phyloP scores from a whole-genome alignment of 225 moss, liverwort and hornwort species.

The Asterella californica region DNA sequence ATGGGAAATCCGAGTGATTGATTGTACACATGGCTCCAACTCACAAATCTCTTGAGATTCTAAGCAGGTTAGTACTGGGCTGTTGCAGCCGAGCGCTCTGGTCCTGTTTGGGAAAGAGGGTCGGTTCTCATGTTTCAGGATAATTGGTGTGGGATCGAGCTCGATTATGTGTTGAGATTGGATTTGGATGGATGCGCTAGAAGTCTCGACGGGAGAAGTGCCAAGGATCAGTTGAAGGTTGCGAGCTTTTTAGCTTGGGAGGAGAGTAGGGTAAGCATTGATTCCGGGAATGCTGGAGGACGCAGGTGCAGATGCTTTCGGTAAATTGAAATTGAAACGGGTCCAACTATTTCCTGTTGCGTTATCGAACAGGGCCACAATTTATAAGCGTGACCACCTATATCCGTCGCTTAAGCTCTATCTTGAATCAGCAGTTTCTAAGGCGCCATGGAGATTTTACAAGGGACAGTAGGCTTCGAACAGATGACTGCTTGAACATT shows the following conservation, averaged over 20 bases:
- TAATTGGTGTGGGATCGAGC: neutral
- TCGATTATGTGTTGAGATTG: neutral
- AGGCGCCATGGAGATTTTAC: neutral
- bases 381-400: too few relatives aligned
- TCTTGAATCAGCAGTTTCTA: neutral
- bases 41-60: constrained; percentile 26
- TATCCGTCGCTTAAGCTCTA: neutral
- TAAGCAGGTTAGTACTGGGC: constrained; percentile 15
- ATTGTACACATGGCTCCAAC: constrained; percentile 31
- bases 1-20: constrained; percentile 4
- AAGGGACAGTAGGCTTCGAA: neutral
- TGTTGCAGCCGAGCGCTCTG: neutral
- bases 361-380: neutral
- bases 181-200: neutral
- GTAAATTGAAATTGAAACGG: neutral
- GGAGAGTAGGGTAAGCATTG: neutral
- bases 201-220: neutral
- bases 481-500: neutral
- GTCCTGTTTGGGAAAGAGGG: neutral
- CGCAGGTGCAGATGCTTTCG: neutral
- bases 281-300: neutral
- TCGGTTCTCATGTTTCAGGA: neutral
- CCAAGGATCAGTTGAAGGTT: neutral
- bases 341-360: neutral
- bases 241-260: neutral